Evolutionary conservation across 108 stramenopile species (phyloP), one percentile per base, ranked within the genome.

Genomic region (Cyclostephanos tholiformis): DNA sequence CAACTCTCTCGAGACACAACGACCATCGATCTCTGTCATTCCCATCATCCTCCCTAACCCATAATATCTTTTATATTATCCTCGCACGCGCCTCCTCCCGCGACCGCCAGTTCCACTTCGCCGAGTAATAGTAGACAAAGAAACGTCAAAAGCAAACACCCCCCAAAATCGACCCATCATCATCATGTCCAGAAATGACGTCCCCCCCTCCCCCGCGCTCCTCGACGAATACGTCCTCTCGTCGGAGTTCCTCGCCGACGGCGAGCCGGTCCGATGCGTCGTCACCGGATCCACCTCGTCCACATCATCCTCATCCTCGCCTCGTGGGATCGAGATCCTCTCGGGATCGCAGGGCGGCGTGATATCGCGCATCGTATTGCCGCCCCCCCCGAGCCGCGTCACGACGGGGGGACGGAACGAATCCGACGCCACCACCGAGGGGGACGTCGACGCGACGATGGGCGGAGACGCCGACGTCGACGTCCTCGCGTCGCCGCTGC

Each of bases 231-330:
- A 80, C 79, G 35, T 55, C 32, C 74, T 83, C 38, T 83, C 82
- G 23, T 23, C 50, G 27, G 69, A 79, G 51, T 57, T 80, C 51
- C 55, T 78, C 55, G 71, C 82, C 39, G 82, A 83, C 79, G 82
- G 79, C 17, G 76, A 77, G 35, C 82, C 82, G 16, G 41, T 71
- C 52, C 67, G 82, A 36, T 83, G 79, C 43, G 73, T 80, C 72
- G 50, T 73, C 56, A 16, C 52, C 19, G 53, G 36, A 26, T 22
- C 20, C 43, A 41, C 38, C 29, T 16, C 27, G 14, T 2, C 27
- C 10, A 14, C 50, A 19, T 62, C 74, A 1, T 39, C 69, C 6
- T 16, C 50, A 22, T 51, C 71, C 2, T 13, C 41, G 17, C 32
- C 57, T 11, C 10, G 23, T 7, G 32, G 26, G 14, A 10, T 75